Conservation (phyloP, 2,329 filamentous ascomycete genomes). For the Colletotrichum tanaceti region DNA sequence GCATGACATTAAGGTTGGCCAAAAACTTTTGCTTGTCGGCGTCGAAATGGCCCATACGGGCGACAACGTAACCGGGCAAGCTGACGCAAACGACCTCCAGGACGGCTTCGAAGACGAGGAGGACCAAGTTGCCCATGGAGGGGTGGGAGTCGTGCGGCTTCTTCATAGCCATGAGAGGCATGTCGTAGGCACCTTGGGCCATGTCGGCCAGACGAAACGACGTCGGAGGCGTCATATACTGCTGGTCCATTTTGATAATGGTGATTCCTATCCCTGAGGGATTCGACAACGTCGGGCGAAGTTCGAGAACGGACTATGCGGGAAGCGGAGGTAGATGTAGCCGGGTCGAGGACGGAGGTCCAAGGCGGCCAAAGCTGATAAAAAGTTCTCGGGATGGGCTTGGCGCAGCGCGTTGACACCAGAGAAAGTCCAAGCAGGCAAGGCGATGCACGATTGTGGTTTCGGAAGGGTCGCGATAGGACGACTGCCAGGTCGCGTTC, state of each 20-base stretch:
- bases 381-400: conserved; percentile 28
- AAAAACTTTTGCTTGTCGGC: conserved; percentile 96
- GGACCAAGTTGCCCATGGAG: conserved; percentile 74
- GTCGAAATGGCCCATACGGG: conserved; percentile 90
- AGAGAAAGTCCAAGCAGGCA: conserved; percentile 29
- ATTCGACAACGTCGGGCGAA: not conserved
- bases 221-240: conserved; percentile 56
- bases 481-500: conserved; percentile 13
- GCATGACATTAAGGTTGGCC: conserved; percentile 93
- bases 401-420: conserved; percentile 37
- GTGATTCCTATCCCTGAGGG: not conserved
- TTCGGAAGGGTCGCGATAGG: conserved; percentile 28
- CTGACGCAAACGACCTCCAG: conserved; percentile 96
- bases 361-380: conserved; percentile 16
- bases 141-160: conserved; percentile 68
- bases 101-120: conserved; percentile 94
- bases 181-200: conserved; percentile 54
- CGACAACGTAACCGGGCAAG: conserved; percentile 92
- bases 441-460: conserved; percentile 21
- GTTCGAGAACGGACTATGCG: not conserved
- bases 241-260: conserved; percentile 44
- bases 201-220: conserved; percentile 58
- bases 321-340: not conserved
- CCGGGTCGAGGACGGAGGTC: conserved; percentile 9
- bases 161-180: conserved; percentile 55